Evolutionary conservation across 1,139 yeast species (phyloP).

Genomic region (Torulaspora pretoriensis): DNA sequence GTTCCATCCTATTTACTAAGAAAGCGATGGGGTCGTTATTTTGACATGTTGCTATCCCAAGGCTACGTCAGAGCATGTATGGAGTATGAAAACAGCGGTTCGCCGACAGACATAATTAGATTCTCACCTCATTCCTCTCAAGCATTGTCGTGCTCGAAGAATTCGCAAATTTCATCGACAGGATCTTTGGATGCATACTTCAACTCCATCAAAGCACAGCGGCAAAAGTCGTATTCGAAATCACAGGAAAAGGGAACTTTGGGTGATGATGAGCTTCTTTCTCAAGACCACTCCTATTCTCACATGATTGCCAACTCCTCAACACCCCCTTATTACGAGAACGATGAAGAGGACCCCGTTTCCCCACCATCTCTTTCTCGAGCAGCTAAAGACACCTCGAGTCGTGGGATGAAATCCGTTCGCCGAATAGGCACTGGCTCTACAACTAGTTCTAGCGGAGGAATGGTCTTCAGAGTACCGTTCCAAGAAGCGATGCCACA

Average conservation of each 20-base stretch:
- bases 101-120: constrained; percentile 16
- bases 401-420: constrained; percentile 8
- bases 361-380: constrained; percentile 18
- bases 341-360: constrained; percentile 18
- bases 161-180: constrained; percentile 16
- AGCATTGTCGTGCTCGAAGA: constrained; percentile 8
- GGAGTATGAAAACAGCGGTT: constrained; percentile 20
- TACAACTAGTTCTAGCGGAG: constrained; percentile 32
- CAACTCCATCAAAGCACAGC: constrained; percentile 8
- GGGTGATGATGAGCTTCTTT: constrained; percentile 1
- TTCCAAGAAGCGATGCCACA: constrained; percentile 45
- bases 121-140: constrained; percentile 19
- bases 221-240: constrained; percentile 5
- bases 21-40: constrained; percentile 72
- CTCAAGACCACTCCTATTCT: constrained; percentile 6
- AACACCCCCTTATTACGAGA: constrained; percentile 10
- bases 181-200: constrained; percentile 38
- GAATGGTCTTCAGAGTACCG: constrained; percentile 55
- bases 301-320: constrained; percentile 4
- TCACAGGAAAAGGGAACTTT: constrained; percentile 1
- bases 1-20: constrained; percentile 57
- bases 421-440: constrained; percentile 17
- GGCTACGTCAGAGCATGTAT: constrained; percentile 48
- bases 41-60: constrained; percentile 54
- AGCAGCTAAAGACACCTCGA: constrained; percentile 6